Conservation (phyloP, 2,329 filamentous ascomycete species). For the Rutstroemia sp. region DNA sequence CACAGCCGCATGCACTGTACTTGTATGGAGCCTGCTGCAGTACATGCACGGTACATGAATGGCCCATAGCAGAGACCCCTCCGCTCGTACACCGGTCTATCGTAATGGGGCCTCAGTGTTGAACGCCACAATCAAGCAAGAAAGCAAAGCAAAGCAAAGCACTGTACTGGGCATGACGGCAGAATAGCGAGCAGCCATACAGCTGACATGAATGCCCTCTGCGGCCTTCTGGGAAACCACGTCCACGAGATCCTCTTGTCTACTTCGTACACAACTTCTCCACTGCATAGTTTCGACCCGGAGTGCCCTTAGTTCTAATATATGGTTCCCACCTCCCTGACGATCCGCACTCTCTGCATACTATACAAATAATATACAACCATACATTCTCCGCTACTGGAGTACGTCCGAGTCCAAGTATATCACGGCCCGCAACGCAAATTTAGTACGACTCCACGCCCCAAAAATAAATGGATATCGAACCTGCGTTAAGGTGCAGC, state of each 20-base stretch:
- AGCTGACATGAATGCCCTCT: background rate
- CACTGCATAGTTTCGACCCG: background rate
- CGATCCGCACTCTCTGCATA: background rate
- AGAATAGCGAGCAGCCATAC: background rate
- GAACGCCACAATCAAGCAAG: constrained; percentile 2
- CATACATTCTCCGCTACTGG: background rate
- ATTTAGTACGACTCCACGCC: constrained; percentile 10
- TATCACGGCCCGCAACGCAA: constrained; percentile 4
- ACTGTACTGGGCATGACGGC: constrained; percentile 1
- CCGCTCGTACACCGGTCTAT: background rate
- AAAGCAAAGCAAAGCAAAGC: background rate
- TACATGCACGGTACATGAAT: background rate
- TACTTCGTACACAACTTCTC: background rate
- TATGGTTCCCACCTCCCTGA: background rate
- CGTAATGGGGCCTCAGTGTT: constrained; percentile 1
- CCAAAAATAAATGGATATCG: constrained; percentile 6
- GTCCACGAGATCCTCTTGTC: background rate
- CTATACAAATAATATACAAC: background rate
- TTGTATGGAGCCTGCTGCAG: no score
- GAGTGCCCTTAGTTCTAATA: background rate
- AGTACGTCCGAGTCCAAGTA: background rate
- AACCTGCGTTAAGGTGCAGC: constrained; percentile 15
- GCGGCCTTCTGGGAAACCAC: background rate
- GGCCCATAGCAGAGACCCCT: background rate
- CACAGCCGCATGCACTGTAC: constrained; percentile 6